Percentiles rank a stretch among this genome's conserved stretches.
These are phyloP conservation scores for Hygrophoropsis aurantiaca DNA, from an alignment of 768 basidiomycete species.

Conservation along the genomic window DNA sequence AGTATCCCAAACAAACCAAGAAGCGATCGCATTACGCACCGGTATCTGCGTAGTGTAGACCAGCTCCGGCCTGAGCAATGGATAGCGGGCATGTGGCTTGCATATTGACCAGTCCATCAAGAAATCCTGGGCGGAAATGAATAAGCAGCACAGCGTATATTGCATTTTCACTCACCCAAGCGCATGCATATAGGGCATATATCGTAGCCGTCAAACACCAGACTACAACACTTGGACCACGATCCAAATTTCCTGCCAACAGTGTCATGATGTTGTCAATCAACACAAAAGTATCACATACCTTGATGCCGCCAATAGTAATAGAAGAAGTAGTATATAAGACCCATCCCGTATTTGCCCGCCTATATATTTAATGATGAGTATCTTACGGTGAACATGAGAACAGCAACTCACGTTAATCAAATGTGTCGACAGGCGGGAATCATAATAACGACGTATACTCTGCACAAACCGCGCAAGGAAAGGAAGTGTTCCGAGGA, in stretches of 20 bases:
- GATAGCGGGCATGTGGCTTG: slow-evolving; percentile 51
- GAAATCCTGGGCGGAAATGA: slow-evolving; percentile 57
- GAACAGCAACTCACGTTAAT: slow-evolving; percentile 67
- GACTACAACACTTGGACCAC: slow-evolving; percentile 55
- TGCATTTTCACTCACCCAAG: slow-evolving; percentile 64
- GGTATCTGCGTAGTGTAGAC: slow-evolving; percentile 65
- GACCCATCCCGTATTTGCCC: slow-evolving; percentile 77
- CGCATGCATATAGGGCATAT: slow-evolving; percentile 67
- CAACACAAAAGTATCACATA: slow-evolving; percentile 13
- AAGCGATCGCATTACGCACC: slow-evolving; percentile 35
- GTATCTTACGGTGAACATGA: slow-evolving; percentile 3
- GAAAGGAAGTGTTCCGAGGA: slow-evolving; percentile 66
- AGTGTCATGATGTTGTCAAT: neutral
- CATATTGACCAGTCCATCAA: slow-evolving; percentile 92
- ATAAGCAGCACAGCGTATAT: neutral
- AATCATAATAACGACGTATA: slow-evolving; percentile 83
- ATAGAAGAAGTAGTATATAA: slow-evolving; percentile 67
- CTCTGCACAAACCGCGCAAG: slow-evolving; percentile 82
- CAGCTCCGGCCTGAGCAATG: slow-evolving; percentile 71
- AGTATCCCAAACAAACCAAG: neutral
- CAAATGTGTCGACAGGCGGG: slow-evolving; percentile 70
- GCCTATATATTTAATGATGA: slow-evolving; percentile 46
- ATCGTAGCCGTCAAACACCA: slow-evolving; percentile 67
- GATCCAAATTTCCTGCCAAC: slow-evolving; percentile 28
- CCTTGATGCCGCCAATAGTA: slow-evolving; percentile 77